Evolutionary conservation across 2,329 filamentous ascomycete genomes (phyloP).

Genomic region (Venturia oleaginea): DNA sequence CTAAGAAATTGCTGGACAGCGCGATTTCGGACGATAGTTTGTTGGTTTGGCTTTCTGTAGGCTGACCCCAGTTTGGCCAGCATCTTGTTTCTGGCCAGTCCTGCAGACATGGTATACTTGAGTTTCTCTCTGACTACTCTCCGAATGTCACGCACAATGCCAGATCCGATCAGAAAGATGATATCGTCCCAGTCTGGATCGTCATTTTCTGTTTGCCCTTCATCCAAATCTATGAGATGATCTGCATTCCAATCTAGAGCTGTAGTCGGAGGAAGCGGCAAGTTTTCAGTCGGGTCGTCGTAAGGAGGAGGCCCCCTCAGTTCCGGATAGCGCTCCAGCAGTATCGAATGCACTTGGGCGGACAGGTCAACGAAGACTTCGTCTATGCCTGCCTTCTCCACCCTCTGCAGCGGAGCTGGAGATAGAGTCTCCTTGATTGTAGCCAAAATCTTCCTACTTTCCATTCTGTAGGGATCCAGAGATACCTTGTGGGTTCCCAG

Average conservation of each 20-base stretch:
- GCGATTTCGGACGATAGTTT: slow-evolving; percentile 86
- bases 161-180: slow-evolving; percentile 73
- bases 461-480: slow-evolving; percentile 78
- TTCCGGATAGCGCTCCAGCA: slow-evolving; percentile 71
- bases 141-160: slow-evolving; percentile 74
- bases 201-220: slow-evolving; percentile 60
- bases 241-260: slow-evolving; percentile 78
- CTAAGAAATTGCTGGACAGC: slow-evolving; percentile 71
- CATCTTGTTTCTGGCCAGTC: slow-evolving; percentile 87
- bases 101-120: slow-evolving; percentile 85
- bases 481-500: slow-evolving; percentile 90
- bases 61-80: slow-evolving; percentile 87
- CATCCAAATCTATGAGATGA: slow-evolving; percentile 69
- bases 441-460: slow-evolving; percentile 74
- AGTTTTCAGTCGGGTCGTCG: slow-evolving; percentile 58
- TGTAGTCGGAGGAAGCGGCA: slow-evolving; percentile 65
- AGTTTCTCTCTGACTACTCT: slow-evolving; percentile 58
- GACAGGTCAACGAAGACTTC: slow-evolving; percentile 93
- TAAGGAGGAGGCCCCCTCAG: slow-evolving; percentile 59
- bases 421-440: slow-evolving; percentile 68
- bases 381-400: slow-evolving; percentile 93
- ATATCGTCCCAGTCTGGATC: slow-evolving; percentile 97
- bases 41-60: slow-evolving; percentile 86
- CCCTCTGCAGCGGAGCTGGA: slow-evolving; percentile 50
- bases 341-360: slow-evolving; percentile 65